Conservation (phyloP, 2,329 filamentous ascomycete genomes). For the Aspergillus novofumigatus region DNA sequence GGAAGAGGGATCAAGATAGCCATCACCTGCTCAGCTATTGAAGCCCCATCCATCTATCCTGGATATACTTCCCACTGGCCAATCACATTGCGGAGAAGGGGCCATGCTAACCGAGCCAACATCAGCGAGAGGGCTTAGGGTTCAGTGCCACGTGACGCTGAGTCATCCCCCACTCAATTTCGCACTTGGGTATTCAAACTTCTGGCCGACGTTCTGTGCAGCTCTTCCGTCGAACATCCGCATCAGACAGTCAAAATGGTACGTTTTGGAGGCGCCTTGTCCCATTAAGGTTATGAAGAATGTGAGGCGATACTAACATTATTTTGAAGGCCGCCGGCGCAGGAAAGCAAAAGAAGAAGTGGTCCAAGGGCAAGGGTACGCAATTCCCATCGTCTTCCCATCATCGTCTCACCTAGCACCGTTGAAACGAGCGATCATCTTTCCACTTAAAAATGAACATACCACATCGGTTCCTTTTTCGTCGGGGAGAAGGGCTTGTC, state of each 20-base stretch:
- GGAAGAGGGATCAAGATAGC: not conserved
- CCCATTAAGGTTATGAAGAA: not conserved
- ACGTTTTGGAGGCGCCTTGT: constrained; percentile 12
- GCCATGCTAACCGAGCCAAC: constrained; percentile 17
- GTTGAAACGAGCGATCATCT: constrained; percentile 13
- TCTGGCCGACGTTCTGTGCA: constrained; percentile 20
- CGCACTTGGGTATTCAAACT: constrained; percentile 27
- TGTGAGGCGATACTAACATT: constrained; percentile 11
- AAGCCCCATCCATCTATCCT: not conserved
- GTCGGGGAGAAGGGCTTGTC: not conserved
- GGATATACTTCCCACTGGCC: constrained; percentile 1
- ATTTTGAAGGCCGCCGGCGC: constrained; percentile 39
- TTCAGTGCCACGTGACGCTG: constrained; percentile 14
- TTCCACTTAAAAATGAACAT: constrained; percentile 13
- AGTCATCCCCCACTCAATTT: constrained; percentile 39
- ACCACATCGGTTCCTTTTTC: constrained; percentile 13
- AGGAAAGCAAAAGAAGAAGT: constrained; percentile 56
- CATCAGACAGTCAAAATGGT: constrained; percentile 38
- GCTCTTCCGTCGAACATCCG: constrained; percentile 33
- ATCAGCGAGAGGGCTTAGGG: constrained; percentile 32
- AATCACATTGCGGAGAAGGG: constrained; percentile 3
- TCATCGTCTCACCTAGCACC: constrained; percentile 4
- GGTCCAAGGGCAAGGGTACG: constrained; percentile 55
- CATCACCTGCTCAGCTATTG: not conserved
- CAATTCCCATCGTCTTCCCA: constrained; percentile 14